Evolutionary conservation across 2,329 filamentous ascomycete genomes (phyloP), one percentile per base, ranked within the genome.

Genomic region (Rhexocercosporidium sp.): DNA sequence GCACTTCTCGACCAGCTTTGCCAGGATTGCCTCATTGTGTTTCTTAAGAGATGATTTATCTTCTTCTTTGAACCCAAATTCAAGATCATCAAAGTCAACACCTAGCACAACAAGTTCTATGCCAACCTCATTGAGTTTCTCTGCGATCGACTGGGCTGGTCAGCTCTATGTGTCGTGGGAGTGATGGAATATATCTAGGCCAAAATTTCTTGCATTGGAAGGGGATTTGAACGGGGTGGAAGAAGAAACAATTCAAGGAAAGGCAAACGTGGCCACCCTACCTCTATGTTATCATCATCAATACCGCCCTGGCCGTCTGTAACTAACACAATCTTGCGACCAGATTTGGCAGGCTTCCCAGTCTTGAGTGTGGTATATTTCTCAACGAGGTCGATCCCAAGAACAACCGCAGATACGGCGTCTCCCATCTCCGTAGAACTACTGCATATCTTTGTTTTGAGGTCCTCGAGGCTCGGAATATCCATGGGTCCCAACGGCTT

Each of bases 31-130:
- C 77, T 99, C 96, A 73, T 97, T 97, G 56, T 85, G 80, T n/a
- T 80, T 81, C 88, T 98, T 98, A 61, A 79, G 77, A 0, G 78
- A 71, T 20, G 90, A 81, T 77, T 99, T 99, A 71, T 92, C 87
- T 78, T 97, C 94, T 80, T 98, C 95, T 78, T 97, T 97, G 77
- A 93, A 92, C 49, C 94, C 94, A 76, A 91, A 97, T 1, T 97
- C 94, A 0, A 88, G 77, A 77, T 97, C 94, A 76, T 99, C 94
- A 78, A 99, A 98, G 77, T 99, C 96, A 20, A 97, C 88, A 16
- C 96, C 96, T 90, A 98, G 81, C 12, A 98, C 82, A 1, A 90
- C 85, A 51, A 99, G 82, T 70, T 96, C 88, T 67, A 98, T 96
- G 3, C 86, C 86, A 44, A 91, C 87, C 9, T 90, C 85, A 69